Conservation (phyloP, 2,329 filamentous ascomycete genomes). For the Stagonosporopsis vannaccii region DNA sequence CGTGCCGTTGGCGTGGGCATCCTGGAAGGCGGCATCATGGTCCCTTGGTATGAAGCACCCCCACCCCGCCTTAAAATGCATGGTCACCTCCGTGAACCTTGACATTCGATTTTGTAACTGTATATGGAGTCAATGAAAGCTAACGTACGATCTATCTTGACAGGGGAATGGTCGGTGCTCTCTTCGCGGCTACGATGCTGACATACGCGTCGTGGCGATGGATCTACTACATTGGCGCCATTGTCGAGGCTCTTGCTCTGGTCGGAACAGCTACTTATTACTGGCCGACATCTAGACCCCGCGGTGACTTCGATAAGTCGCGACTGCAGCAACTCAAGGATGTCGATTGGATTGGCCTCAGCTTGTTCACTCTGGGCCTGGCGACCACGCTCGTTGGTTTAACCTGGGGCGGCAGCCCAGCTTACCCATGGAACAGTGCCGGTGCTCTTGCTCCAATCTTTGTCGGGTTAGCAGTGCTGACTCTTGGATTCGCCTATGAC, state of each 20-base stretch:
- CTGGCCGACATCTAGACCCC: constrained; percentile 5
- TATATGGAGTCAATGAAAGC: not conserved
- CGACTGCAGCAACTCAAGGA: constrained; percentile 1
- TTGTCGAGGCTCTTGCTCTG: not conserved
- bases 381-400: not conserved
- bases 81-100: not conserved
- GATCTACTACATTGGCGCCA: constrained; percentile 1
- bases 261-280: constrained; percentile 1
- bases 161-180: constrained; percentile 1
- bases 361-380: constrained; percentile 6
- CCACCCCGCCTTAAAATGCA: not conserved
- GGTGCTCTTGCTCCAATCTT: constrained; percentile 1
- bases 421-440: not conserved
- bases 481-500: not conserved
- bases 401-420: not conserved
- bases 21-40: constrained; percentile 1
- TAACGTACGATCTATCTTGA: not conserved
- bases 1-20: constrained; percentile 3
- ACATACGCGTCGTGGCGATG: constrained; percentile 1
- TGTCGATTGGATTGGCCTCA: constrained; percentile 1
- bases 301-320: constrained; percentile 2
- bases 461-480: not conserved
- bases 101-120: not conserved
- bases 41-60: constrained; percentile 3
- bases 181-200: not conserved